Evolutionary conservation across 345 rosid species (phyloP).

Genomic region (Lepidium sativum): DNA sequence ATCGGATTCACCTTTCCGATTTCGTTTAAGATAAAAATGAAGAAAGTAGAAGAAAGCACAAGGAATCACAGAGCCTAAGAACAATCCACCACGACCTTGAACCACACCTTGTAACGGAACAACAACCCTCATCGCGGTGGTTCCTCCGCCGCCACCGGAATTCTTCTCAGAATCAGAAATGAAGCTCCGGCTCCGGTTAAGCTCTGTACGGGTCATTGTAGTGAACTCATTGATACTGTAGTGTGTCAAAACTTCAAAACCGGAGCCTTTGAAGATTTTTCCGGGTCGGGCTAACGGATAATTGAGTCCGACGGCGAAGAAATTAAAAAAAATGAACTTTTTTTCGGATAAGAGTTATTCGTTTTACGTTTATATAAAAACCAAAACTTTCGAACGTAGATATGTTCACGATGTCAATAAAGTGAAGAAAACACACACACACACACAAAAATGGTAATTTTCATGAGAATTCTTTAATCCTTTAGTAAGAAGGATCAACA

Average conservation of each 20-base stretch:
- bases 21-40: constrained; percentile 65
- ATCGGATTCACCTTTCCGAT: constrained; percentile 40
- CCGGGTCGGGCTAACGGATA: constrained; percentile 24
- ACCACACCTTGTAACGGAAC: constrained; percentile 92
- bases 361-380: too few relatives aligned
- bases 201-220: constrained; percentile 56
- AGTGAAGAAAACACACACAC: too few relatives aligned
- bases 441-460: too few relatives aligned
- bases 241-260: neutral
- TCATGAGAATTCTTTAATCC: too few relatives aligned
- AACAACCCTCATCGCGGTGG: constrained; percentile 84
- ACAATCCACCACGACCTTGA: constrained; percentile 88
- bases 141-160: constrained; percentile 31
- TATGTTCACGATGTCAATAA: too few relatives aligned
- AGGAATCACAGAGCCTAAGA: constrained; percentile 87
- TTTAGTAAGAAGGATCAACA: too few relatives aligned
- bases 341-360: too few relatives aligned
- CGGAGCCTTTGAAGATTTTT: neutral
- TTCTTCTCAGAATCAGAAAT: constrained; percentile 30
- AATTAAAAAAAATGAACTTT: too few relatives aligned
- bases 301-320: constrained; percentile 16
- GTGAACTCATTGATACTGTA: constrained; percentile 16
- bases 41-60: constrained; percentile 90
- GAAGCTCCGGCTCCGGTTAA: constrained; percentile 27
- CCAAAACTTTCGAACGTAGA: too few relatives aligned